Conservation (phyloP, 2,329 filamentous ascomycete genomes). For the Microsporum audouinii region DNA sequence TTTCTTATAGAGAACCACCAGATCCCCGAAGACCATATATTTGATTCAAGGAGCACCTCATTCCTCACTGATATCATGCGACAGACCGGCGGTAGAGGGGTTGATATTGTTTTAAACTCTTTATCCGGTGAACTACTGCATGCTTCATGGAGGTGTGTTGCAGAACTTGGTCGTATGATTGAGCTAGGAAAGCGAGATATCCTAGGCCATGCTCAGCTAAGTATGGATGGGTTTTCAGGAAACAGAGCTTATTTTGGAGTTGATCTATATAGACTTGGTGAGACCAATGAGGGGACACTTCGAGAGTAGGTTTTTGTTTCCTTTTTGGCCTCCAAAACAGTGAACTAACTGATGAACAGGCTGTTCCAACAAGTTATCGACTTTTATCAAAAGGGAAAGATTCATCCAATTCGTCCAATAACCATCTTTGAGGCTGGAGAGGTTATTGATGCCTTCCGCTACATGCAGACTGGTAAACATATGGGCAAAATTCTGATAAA, state of each 20-base stretch:
- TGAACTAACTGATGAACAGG: neutral
- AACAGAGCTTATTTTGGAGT: slow-evolving; percentile 10
- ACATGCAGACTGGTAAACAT: slow-evolving; percentile 24
- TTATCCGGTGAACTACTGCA: slow-evolving; percentile 21
- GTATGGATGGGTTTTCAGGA: slow-evolving; percentile 9
- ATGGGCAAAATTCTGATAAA: slow-evolving; percentile 31
- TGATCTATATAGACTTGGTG: slow-evolving; percentile 7
- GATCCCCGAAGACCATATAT: slow-evolving; percentile 15
- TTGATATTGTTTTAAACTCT: slow-evolving; percentile 23
- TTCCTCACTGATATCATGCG: slow-evolving; percentile 16
- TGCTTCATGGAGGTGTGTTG: slow-evolving; percentile 20
- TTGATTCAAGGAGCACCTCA: slow-evolving; percentile 16
- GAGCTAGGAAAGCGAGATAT: slow-evolving; percentile 19
- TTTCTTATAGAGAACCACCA: neutral
- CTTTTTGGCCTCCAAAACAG: neutral
- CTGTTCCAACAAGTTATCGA: neutral
- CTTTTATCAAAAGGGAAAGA: neutral
- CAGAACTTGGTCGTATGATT: slow-evolving; percentile 17
- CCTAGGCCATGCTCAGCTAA: slow-evolving; percentile 8
- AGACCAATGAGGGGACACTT: neutral
- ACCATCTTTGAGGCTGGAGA: neutral
- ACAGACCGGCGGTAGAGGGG: slow-evolving; percentile 17
- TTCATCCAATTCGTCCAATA: neutral
- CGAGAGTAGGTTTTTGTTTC: neutral
- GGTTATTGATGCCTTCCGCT: slow-evolving; percentile 12